Evolutionary conservation across 2,329 filamentous ascomycete genomes (phyloP).

Genomic region (Chrysosporium keratinophilum): DNA sequence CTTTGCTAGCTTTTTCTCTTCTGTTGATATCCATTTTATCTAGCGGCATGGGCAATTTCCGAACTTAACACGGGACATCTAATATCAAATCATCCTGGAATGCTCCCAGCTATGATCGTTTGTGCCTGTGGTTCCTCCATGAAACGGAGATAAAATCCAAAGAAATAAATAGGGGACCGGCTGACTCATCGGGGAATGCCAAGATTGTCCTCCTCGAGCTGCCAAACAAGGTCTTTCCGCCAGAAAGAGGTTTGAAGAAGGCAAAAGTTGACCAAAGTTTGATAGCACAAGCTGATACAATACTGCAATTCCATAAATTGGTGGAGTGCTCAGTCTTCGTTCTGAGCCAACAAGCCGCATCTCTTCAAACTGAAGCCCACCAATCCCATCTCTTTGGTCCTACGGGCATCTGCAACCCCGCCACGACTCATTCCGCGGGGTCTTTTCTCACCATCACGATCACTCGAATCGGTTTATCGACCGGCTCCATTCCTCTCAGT

Average conservation of each 20-base stretch:
- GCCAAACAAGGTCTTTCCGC: neutral
- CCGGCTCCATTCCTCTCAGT: neutral
- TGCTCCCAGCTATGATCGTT: too few species aligned
- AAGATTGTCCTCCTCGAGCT: neutral
- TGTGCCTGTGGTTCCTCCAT: too few species aligned
- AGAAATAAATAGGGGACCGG: neutral
- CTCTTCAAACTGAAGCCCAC: constrained; percentile 11
- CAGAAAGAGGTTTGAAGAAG: neutral
- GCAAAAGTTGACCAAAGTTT: neutral
- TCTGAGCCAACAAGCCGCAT: neutral
- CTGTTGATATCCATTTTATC: neutral
- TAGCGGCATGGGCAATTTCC: neutral
- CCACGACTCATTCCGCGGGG: constrained; percentile 11
- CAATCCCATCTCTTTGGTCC: constrained; percentile 5
- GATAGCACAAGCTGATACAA: neutral
- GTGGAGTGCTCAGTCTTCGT: constrained; percentile 6
- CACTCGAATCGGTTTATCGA: neutral
- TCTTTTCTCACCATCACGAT: constrained; percentile 4
- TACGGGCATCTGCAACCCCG: constrained; percentile 19
- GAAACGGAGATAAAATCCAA: too few species aligned
- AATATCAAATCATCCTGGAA: neutral
- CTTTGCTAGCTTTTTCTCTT: neutral
- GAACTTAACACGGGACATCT: neutral
- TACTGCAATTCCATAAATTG: neutral
- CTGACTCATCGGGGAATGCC: neutral